These are phyloP conservation scores for Rhododendron williamsianum DNA, from an alignment of 148 eudicot genomes.

Conservation along the genomic window DNA sequence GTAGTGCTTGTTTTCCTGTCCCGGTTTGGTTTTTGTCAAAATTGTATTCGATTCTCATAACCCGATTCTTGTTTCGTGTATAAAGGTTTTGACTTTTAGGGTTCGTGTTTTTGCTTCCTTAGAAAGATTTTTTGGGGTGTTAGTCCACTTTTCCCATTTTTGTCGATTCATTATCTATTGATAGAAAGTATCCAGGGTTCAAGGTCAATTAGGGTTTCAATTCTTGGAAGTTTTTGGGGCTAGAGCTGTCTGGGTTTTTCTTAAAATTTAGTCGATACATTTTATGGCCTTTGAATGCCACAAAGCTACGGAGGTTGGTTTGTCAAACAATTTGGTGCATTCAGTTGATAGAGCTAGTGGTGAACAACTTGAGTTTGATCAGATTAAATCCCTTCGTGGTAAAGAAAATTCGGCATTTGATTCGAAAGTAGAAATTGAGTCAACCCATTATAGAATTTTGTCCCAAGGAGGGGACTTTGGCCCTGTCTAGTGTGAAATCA, in stretches of 20 bases:
- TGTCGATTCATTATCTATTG: neutral
- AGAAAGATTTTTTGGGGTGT: neutral
- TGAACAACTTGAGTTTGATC: slow-evolving; percentile 25
- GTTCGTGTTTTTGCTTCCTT: neutral
- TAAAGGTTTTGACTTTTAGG: neutral
- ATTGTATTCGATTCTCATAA: neutral
- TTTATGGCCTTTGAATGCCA: slow-evolving; percentile 97
- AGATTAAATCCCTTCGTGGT: slow-evolving; percentile 15
- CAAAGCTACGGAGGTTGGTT: slow-evolving; percentile 29
- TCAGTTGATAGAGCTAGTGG: slow-evolving; percentile 24
- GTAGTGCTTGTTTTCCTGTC: neutral
- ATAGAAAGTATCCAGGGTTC: neutral
- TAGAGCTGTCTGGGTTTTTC: neutral
- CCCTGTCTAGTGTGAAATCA: slow-evolving; percentile 15
- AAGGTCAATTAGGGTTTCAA: neutral
- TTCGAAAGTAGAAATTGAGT: slow-evolving; percentile 23
- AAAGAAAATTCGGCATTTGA: slow-evolving; percentile 12
- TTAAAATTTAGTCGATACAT: slow-evolving; percentile 8
- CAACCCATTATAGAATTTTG: slow-evolving; percentile 19
- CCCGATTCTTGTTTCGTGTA: neutral
- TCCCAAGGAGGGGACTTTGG: slow-evolving; percentile 23
- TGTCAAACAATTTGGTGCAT: slow-evolving; percentile 31
- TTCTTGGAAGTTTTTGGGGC: neutral
- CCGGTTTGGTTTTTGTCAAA: neutral
- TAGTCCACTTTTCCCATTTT: neutral